Evolutionary conservation across 1,284 basidiomycete genomes (phyloP), one percentile per base, ranked within the genome.

Genomic region (Dichomitus squalens): DNA sequence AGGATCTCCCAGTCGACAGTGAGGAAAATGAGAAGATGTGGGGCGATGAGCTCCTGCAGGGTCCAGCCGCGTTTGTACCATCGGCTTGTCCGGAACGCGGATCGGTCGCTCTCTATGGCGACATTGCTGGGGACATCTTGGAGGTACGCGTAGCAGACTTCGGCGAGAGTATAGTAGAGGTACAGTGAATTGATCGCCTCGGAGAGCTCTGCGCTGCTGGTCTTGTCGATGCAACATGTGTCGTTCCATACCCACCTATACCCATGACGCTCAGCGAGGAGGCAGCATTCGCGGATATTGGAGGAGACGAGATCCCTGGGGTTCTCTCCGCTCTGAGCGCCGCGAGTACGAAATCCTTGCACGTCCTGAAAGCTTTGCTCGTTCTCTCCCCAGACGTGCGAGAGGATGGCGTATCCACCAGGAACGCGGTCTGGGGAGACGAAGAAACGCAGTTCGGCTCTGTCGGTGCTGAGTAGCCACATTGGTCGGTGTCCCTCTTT

Each of bases 1-100:
- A 52, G 38, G 2, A 25, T 36, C 21, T 53, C 41, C 59, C 59
- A 60, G 14, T 40, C 40, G 14, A 12, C 38, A 9, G 52, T 48
- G 11, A 47, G 9, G n/a, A 47, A 33, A 20, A 47, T 4, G 9
- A 47, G 20, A 29, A 47, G 14, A 16, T 7, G 8, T 2, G 44
- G 44, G 6, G 44, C 44, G 29, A 47, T 47, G 29, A 47, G 29
- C 27, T 47, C 44, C 44, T 47, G 44, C 14, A 47, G 44, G n/a
- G n/a, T n/a, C n/a, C n/a, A n/a, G n/a, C n/a, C n/a, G n/a, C n/a
- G n/a, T n/a, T n/a, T n/a, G n/a, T 47, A 29, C 29, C 44, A 47
- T 31, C 27, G 27, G 44, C 29, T 34, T 29, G 2, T 33, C n/a
- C 44, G 27, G 29, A 47, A 47, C 3, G 44, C 44, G 18, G 44